Percentiles rank a stretch among this genome's conserved stretches.
phyloP scores from a whole-genome alignment of 208 protist genomes.

The Leishmania aethiopica region DNA sequence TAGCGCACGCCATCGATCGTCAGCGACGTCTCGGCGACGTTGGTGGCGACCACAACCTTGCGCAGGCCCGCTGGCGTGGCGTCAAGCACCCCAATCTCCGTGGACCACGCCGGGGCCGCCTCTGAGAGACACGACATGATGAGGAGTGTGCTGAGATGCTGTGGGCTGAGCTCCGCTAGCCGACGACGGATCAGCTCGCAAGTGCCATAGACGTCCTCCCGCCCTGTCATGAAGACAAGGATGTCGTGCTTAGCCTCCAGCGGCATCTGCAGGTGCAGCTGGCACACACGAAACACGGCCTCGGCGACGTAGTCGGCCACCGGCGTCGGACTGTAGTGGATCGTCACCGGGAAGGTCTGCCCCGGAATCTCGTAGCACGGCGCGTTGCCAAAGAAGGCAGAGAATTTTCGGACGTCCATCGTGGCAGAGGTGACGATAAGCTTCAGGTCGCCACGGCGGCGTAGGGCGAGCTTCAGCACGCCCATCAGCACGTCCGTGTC shows the following conservation, averaged over 20 bases:
- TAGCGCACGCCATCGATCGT: constrained; percentile 98
- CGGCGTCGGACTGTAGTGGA: constrained; percentile 78
- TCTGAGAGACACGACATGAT: constrained; percentile 92
- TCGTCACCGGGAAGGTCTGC: constrained; percentile 91
- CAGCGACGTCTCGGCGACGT: constrained; percentile 99
- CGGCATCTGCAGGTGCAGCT: constrained; percentile 88
- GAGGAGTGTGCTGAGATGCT: constrained; percentile 92
- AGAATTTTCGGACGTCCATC: constrained; percentile 98
- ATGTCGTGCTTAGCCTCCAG: constrained; percentile 94
- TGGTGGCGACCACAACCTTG: constrained; percentile 99
- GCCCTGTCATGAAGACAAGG: constrained; percentile 99
- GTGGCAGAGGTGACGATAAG: constrained; percentile 99
- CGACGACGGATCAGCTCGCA: constrained; percentile 91
- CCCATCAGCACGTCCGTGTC: constrained; percentile 99
- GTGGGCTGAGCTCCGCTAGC: constrained; percentile 87
- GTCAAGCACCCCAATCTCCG: constrained; percentile 95
- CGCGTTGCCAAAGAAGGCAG: constrained; percentile 96
- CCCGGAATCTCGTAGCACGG: constrained; percentile 98
- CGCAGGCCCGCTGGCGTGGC: constrained; percentile 88
- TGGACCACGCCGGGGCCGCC: constrained; percentile 75
- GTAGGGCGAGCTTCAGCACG: constrained; percentile 91
- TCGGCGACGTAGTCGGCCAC: constrained; percentile 85
- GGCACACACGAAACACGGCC: constrained; percentile 82
- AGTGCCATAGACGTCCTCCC: constrained; percentile 97
- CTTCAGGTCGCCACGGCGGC: constrained; percentile 94